phyloP scores from a whole-genome alignment of 371 early-diverging fungal genomes.

The Rhizopus microsporus region DNA sequence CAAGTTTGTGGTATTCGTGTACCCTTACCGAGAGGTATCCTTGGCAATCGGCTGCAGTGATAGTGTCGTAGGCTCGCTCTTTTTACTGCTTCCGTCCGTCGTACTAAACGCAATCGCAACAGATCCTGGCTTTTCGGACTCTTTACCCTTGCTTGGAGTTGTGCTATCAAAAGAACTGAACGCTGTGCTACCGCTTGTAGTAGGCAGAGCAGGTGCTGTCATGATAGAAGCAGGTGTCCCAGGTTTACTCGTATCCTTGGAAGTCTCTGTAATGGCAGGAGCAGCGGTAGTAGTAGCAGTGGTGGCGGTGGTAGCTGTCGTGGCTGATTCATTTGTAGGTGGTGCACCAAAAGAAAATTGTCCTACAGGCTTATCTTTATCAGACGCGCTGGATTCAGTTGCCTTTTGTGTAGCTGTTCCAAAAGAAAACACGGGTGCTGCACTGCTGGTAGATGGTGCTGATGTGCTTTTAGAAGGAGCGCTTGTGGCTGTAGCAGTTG shows the following conservation, averaged over 20 bases:
- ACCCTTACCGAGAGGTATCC: conserved; percentile 10
- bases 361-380: background rate
- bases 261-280: background rate
- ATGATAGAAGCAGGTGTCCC: conserved; percentile 1
- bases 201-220: background rate
- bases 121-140: conserved; percentile 9
- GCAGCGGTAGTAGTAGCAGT: background rate
- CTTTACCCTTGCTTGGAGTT: background rate
- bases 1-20: conserved; percentile 3
- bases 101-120: conserved; percentile 17
- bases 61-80: background rate
- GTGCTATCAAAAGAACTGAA: too few species aligned
- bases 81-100: background rate
- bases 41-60: conserved; percentile 4
- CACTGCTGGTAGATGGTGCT: background rate
- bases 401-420: background rate
- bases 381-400: background rate
- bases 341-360: background rate
- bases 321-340: background rate
- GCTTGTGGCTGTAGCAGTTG: background rate
- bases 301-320: background rate
- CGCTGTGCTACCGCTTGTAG: background rate
- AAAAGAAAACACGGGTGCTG: background rate
- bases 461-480: background rate
- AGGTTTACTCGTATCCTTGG: background rate